Evolutionary conservation across 2,329 filamentous ascomycete genomes (phyloP).

Genomic region (Penicillium sumatraense): DNA sequence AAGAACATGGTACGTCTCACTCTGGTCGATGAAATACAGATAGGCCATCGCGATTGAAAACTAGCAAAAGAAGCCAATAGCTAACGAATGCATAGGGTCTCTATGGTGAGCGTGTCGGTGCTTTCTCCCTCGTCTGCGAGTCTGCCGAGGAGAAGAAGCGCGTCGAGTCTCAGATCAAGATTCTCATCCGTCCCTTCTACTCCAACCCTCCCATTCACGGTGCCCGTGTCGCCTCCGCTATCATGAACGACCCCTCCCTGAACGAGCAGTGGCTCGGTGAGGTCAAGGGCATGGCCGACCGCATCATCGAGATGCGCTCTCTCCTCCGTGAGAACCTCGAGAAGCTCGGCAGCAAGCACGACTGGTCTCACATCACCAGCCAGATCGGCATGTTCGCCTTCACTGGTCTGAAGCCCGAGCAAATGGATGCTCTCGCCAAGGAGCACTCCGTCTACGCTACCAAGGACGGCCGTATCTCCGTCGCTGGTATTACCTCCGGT

Average conservation of each 20-base stretch:
- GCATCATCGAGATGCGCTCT: slow-evolving; percentile 97
- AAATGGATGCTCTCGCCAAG: slow-evolving; percentile 90
- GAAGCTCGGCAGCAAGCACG: slow-evolving; percentile 91
- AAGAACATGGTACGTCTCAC: slow-evolving; percentile 86
- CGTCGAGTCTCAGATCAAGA: slow-evolving; percentile 97
- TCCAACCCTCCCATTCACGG: slow-evolving; percentile 98
- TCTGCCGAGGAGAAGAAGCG: slow-evolving; percentile 91
- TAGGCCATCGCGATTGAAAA: too few relatives aligned
- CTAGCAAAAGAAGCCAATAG: neutral
- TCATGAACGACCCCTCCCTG: slow-evolving; percentile 81
- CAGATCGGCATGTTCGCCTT: slow-evolving; percentile 99
- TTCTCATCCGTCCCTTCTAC: slow-evolving; percentile 94
- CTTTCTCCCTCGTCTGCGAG: slow-evolving; percentile 89
- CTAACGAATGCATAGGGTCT: slow-evolving; percentile 66
- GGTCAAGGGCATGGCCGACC: slow-evolving; percentile 98
- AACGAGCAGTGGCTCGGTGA: slow-evolving; percentile 95
- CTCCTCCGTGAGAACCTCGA: slow-evolving; percentile 94
- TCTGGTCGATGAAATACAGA: neutral
- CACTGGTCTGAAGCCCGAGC: slow-evolving; percentile 86
- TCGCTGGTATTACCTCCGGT: slow-evolving; percentile 54
- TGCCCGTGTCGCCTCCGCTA: slow-evolving; percentile 88
- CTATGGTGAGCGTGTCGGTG: slow-evolving; percentile 96
- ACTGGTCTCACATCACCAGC: slow-evolving; percentile 98
- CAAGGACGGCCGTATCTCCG: slow-evolving; percentile 65
- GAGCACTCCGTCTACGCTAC: slow-evolving; percentile 98